Evolutionary conservation across 2,329 filamentous ascomycete species (phyloP).

Genomic region (Pyricularia grisea): DNA sequence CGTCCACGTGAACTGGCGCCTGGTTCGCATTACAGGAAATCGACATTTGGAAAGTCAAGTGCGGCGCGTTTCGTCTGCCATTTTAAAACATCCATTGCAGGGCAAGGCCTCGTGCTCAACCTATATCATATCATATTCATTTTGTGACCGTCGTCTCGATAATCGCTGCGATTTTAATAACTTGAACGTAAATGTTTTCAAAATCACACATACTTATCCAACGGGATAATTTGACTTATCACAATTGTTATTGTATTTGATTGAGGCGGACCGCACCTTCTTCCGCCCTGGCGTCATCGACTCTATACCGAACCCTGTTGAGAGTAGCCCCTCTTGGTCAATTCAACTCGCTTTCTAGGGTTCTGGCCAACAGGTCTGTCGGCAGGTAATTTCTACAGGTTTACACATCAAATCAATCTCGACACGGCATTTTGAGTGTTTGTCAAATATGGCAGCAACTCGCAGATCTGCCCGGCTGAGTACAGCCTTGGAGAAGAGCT

Average conservation of each 20-base stretch:
- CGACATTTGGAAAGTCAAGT: background rate
- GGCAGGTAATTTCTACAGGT: background rate
- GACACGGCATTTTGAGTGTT: background rate
- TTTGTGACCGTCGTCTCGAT: background rate
- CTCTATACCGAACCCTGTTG: background rate
- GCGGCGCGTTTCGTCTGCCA: background rate
- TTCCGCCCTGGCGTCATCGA: background rate
- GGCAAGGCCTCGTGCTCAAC: background rate
- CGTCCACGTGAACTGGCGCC: background rate
- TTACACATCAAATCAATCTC: background rate
- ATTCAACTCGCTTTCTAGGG: background rate
- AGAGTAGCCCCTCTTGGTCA: background rate
- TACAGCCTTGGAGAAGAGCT: slow-evolving; percentile 12
- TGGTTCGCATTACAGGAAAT: background rate
- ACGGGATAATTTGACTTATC: background rate
- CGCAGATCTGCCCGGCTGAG: slow-evolving; percentile 30
- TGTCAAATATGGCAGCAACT: slow-evolving; percentile 5
- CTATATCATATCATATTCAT: background rate
- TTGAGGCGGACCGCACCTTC: background rate
- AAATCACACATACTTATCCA: too few species aligned
- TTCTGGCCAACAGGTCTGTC: background rate
- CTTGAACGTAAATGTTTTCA: background rate
- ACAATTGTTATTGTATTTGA: background rate
- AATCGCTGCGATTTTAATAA: background rate
- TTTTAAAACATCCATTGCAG: background rate